Evolutionary conservation across 768 basidiomycete species (phyloP).

Genomic region (Asterophora parasitica): DNA sequence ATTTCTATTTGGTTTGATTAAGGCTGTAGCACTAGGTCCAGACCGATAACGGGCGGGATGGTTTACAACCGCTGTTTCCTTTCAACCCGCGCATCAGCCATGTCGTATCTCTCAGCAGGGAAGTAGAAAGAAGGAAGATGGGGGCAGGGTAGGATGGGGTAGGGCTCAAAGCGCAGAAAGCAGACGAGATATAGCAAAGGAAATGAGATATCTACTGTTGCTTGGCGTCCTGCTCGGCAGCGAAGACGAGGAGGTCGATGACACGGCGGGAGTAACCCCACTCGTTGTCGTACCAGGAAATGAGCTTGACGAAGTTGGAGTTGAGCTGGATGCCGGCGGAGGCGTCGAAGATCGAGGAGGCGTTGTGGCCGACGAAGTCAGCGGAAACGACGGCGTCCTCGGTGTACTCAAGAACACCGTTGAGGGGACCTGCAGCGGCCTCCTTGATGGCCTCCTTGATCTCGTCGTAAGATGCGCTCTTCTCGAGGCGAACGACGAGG

Average conservation of each 20-base stretch:
- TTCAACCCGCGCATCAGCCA: conserved; percentile 12
- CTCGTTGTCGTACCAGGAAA: conserved; percentile 95
- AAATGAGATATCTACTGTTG: conserved; percentile 16
- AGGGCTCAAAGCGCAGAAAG: not conserved
- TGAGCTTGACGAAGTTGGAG: conserved; percentile 92
- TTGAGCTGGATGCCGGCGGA: conserved; percentile 89
- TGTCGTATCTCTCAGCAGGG: conserved; percentile 6
- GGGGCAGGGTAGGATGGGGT: not conserved
- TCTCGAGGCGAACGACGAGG: conserved; percentile 90
- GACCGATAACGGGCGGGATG: not conserved
- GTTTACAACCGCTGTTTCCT: conserved; percentile 16
- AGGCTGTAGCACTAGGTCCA: not conserved
- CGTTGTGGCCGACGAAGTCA: conserved; percentile 78
- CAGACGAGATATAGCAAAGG: not conserved
- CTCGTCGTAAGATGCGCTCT: conserved; percentile 77
- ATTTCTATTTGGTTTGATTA: conserved; percentile 11
- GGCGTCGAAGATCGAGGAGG: conserved; percentile 93
- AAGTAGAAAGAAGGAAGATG: conserved; percentile 2
- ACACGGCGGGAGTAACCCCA: conserved; percentile 94
- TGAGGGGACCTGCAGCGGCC: conserved; percentile 65
- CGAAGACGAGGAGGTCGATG: conserved; percentile 80
- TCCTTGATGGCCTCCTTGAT: conserved; percentile 85
- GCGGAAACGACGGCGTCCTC: conserved; percentile 92
- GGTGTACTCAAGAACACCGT: conserved; percentile 85
- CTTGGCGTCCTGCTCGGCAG: conserved; percentile 65